These are phyloP conservation scores for Nicotiana rustica DNA, from an alignment of 305 asterid genomes.

Conservation along the genomic window DNA sequence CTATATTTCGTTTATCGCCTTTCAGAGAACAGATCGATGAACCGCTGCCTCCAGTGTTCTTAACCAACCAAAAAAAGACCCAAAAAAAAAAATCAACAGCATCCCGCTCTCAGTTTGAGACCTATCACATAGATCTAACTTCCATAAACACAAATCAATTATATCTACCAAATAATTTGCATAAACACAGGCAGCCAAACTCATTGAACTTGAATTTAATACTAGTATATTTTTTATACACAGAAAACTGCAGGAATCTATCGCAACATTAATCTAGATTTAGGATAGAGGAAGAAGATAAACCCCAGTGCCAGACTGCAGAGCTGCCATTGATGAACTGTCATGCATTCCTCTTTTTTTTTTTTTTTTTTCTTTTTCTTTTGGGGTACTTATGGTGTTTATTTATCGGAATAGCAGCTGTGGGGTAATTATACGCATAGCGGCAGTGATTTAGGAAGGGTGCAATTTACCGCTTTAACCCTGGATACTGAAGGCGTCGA, in stretches of 20 bases:
- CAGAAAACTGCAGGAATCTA: background rate
- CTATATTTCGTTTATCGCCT: constrained; percentile 11
- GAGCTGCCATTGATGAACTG: constrained; percentile 32
- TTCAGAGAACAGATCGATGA: constrained; percentile 59
- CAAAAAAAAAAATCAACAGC: background rate
- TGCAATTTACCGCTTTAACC: constrained; percentile 23
- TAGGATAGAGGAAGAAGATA: constrained; percentile 1
- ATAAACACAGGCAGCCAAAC: background rate
- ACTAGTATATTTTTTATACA: background rate
- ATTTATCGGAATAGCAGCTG: background rate
- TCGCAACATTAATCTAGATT: background rate
- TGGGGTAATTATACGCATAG: constrained; percentile 9
- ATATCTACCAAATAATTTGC: background rate
- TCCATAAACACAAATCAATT: background rate
- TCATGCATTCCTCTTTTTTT: background rate
- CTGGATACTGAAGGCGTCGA: background rate
- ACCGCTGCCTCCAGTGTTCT: constrained; percentile 59
- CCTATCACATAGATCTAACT: background rate
- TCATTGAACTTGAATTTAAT: background rate
- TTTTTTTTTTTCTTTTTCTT: background rate
- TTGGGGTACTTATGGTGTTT: background rate
- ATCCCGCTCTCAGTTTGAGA: background rate
- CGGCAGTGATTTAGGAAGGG: background rate
- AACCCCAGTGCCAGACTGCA: background rate
- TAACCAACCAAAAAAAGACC: constrained; percentile 28